A percentile compares a stretch with the other conserved stretches of the same genome.
These are phyloP conservation scores for Daldinia eschscholtzii DNA, from an alignment of 2,329 filamentous ascomycete species.

Conservation along the genomic window DNA sequence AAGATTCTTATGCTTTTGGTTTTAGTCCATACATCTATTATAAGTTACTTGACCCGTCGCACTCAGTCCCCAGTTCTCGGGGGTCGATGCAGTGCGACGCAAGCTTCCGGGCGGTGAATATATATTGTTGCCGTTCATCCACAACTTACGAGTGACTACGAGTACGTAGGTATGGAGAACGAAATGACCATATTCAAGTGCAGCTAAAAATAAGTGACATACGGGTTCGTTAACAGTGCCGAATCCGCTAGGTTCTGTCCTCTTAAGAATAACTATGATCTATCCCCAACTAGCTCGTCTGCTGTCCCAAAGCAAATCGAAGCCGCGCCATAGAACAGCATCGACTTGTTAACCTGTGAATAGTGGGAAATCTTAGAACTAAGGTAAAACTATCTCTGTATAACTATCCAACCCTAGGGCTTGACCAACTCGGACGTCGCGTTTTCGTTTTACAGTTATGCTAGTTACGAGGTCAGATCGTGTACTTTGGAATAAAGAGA, in stretches of 20 bases:
- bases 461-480: not conserved
- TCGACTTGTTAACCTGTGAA: too few species aligned
- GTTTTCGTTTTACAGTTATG: not conserved
- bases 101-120: not conserved
- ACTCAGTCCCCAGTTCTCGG: not conserved
- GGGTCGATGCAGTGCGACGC: not conserved
- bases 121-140: not conserved
- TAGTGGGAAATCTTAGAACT: too few species aligned
- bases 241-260: not conserved
- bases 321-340: too few species aligned
- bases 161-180: not conserved
- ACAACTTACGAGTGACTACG: not conserved
- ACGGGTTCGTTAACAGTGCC: not conserved
- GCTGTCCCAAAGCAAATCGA: not conserved
- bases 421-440: not conserved
- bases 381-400: not conserved
- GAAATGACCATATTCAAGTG: not conserved
- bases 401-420: not conserved
- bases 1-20: not conserved
- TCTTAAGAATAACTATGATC: not conserved
- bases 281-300: not conserved
- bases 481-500: too few species aligned
- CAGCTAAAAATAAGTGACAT: not conserved
- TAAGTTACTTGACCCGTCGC: not conserved
- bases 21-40: not conserved